A percentile compares a stretch with the other conserved stretches of the same genome.
phyloP scores from a whole-genome alignment of 371 early-diverging fungal species.

The Lichtheimia hyalospora region DNA sequence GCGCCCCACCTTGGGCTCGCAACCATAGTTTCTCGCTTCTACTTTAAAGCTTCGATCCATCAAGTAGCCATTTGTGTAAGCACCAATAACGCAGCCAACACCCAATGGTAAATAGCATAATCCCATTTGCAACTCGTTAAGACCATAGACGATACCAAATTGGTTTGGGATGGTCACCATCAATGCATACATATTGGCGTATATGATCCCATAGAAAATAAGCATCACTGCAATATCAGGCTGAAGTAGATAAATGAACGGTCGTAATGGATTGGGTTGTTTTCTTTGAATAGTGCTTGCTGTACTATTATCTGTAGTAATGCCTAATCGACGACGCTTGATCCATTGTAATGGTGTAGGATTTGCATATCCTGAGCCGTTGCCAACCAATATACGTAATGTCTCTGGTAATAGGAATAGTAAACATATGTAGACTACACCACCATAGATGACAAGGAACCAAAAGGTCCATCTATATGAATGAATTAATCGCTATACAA shows the following conservation, averaged over 20 bases:
- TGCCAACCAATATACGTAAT: slow-evolving; percentile 42
- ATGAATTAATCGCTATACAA: background rate
- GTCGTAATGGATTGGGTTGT: slow-evolving; percentile 15
- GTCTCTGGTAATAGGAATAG: slow-evolving; percentile 61
- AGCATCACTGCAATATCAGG: slow-evolving; percentile 14
- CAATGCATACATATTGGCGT: slow-evolving; percentile 14
- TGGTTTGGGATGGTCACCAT: slow-evolving; percentile 9
- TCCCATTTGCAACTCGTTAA: slow-evolving; percentile 18
- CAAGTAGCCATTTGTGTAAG: slow-evolving; percentile 11
- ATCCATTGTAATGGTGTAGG: slow-evolving; percentile 25
- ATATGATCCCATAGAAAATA: slow-evolving; percentile 10
- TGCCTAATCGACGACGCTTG: background rate
- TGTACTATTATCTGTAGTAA: background rate
- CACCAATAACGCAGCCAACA: slow-evolving; percentile 13
- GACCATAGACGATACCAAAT: slow-evolving; percentile 12
- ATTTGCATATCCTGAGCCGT: slow-evolving; percentile 25
- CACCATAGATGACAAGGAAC: slow-evolving; percentile 48
- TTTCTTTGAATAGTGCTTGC: background rate
- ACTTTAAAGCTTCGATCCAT: slow-evolving; percentile 18
- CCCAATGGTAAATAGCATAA: slow-evolving; percentile 17
- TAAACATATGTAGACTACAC: slow-evolving; percentile 34
- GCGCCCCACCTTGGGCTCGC: background rate
- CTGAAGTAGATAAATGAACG: slow-evolving; percentile 14
- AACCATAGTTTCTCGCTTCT: background rate
- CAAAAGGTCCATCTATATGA: slow-evolving; percentile 45